Conservation (phyloP, 441 rosid genomes). For the Omphalea diandra region DNA sequence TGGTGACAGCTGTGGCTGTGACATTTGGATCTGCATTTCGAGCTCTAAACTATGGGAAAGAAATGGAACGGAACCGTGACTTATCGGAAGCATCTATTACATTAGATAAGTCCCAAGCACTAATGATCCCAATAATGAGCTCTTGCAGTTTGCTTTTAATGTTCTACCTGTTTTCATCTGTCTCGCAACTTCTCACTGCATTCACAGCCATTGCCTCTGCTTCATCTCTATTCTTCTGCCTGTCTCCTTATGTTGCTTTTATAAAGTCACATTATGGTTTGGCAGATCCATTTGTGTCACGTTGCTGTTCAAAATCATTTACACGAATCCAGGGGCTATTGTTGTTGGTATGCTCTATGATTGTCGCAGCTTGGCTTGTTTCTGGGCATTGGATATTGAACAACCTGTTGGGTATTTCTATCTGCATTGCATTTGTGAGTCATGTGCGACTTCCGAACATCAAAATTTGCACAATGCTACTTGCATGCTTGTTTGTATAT, state of each 20-base stretch:
- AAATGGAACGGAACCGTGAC: conserved; percentile 91
- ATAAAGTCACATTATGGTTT: conserved; percentile 63
- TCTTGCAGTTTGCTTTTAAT: conserved; percentile 94
- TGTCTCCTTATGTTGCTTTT: conserved; percentile 58
- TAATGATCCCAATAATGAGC: conserved; percentile 96
- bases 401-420: conserved; percentile 85
- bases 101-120: conserved; percentile 80
- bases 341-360: conserved; percentile 45
- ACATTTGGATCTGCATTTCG: conserved; percentile 94
- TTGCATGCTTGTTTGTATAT: conserved; percentile 78
- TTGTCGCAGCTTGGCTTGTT: conserved; percentile 84
- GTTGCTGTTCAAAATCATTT: conserved; percentile 83
- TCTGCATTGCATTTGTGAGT: conserved; percentile 92
- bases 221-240: conserved; percentile 83
- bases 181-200: conserved; percentile 83
- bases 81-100: conserved; percentile 82
- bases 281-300: conserved; percentile 80
- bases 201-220: conserved; percentile 92
- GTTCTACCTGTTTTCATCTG: conserved; percentile 93
- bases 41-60: conserved; percentile 85
- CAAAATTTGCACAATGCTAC: conserved; percentile 90
- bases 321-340: conserved; percentile 69
- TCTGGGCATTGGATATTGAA: conserved; percentile 95
- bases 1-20: conserved; percentile 79
- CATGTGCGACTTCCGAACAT: conserved; percentile 95